These are phyloP conservation scores for Nitzschia putrida DNA, from an alignment of 108 stramenopile species.

Conservation along the genomic window DNA sequence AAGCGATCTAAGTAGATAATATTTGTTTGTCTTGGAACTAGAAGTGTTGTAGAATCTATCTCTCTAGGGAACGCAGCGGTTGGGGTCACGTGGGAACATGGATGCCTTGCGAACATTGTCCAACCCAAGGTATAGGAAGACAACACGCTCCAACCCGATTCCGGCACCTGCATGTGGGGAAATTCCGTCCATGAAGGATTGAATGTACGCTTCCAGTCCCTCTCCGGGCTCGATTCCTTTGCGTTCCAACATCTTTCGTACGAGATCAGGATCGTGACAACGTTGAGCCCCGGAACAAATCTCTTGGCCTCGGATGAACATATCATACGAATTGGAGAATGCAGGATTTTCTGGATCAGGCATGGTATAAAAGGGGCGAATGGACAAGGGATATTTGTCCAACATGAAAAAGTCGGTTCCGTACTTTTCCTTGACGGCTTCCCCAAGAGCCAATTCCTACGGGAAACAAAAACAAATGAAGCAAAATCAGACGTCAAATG, in stretches of 20 bases:
- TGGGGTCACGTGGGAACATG: constrained; percentile 98
- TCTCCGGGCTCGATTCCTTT: constrained; percentile 89
- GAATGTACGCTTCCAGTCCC: constrained; percentile 79
- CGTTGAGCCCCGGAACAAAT: constrained; percentile 98
- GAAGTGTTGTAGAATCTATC: not conserved
- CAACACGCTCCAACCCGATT: constrained; percentile 95
- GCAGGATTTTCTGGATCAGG: constrained; percentile 84
- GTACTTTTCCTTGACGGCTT: constrained; percentile 89
- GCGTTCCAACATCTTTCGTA: constrained; percentile 62
- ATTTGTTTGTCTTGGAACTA: not conserved
- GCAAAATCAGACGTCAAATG: not conserved
- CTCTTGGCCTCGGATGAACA: constrained; percentile 96
- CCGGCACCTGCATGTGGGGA: constrained; percentile 95
- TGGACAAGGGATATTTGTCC: constrained; percentile 90
- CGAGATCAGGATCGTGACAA: constrained; percentile 85
- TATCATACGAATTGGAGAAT: constrained; percentile 95
- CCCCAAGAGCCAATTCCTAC: constrained; percentile 90
- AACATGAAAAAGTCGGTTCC: constrained; percentile 97
- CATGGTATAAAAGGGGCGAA: constrained; percentile 99
- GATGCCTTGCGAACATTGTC: constrained; percentile 97
- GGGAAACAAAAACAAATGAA: not conserved
- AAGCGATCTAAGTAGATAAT: constrained; percentile 10
- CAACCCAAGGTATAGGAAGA: constrained; percentile 93
- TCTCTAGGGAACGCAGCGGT: constrained; percentile 89
- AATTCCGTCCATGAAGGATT: constrained; percentile 89